phyloP scores from a whole-genome alignment of 352 stramenopile species.

The Phytophthora idaei region DNA sequence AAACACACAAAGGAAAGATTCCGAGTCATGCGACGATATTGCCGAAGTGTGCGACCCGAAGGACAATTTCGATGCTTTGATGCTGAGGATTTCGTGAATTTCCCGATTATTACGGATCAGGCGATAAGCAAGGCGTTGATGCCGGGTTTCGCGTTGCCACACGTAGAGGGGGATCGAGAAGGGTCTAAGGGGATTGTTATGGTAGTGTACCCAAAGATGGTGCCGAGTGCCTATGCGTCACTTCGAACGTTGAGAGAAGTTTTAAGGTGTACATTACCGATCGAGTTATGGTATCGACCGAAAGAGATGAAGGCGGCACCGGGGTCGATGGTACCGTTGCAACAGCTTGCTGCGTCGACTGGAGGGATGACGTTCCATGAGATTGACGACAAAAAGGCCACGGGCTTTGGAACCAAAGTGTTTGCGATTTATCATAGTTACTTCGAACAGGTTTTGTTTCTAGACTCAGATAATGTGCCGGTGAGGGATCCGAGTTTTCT shows the following conservation, averaged over 20 bases:
- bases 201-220: constrained; percentile 60
- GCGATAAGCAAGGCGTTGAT: constrained; percentile 20
- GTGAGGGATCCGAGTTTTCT: constrained; percentile 64
- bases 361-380: constrained; percentile 24
- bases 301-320: constrained; percentile 38
- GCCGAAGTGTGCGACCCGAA: constrained; percentile 35
- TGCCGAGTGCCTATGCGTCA: constrained; percentile 50
- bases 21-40: constrained; percentile 48
- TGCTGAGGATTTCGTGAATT: constrained; percentile 51
- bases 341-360: constrained; percentile 6
- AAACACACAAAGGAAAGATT: constrained; percentile 37
- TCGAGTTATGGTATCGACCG: constrained; percentile 59
- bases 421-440: constrained; percentile 56
- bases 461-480: constrained; percentile 68
- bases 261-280: constrained; percentile 43
- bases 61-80: constrained; percentile 51
- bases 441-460: constrained; percentile 55
- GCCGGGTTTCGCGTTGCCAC: constrained; percentile 19
- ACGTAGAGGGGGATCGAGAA: constrained; percentile 1
- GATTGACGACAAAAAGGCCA: constrained; percentile 44
- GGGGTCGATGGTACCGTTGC: constrained; percentile 22
- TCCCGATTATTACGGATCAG: constrained; percentile 30
- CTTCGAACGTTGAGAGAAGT: constrained; percentile 41
- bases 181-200: constrained; percentile 53
- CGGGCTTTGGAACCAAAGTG: constrained; percentile 58